Base-by-base conservation (phyloP, 2,329 filamentous ascomycete genomes). In the Sarocladiaceae sp. region DNA sequence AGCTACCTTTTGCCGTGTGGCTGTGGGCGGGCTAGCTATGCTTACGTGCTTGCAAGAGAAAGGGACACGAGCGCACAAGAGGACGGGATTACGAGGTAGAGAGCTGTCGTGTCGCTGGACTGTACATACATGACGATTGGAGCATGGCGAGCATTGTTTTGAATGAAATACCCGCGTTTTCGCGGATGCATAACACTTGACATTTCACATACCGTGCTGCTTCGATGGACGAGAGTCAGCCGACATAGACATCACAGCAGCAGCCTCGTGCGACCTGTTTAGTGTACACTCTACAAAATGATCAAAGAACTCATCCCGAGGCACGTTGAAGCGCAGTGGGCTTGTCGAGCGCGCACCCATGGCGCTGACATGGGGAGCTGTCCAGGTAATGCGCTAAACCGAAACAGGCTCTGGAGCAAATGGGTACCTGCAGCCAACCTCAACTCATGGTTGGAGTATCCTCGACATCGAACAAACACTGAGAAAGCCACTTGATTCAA, bases 71-170 rank as follows among this genome's bases (percentile, higher is more conserved):
- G 44, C 44, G 44, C 31, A 18, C 17, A 31, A 48, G 26, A 48
- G 44, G 15, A 48, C 20, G 40, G 40, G 29, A 28, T 29, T 25
- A 33, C 5, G 26, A 31, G 17, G 5, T 25, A 48, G 44, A 15
- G 33, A 28, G 44, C 44, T 48, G 28, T 17, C 11, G 44, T 33
- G 44, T 33, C n/a, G n/a, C 44, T 48, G 44, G 44, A 48, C 31
- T 50, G 47, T 50, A 50, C 47, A 50, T 50, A 50, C 33, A 36
- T 50, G 47, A 50, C 22, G 29, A 50, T 17, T 39, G 47, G 47
- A 50, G 29, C 47, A 50, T 50, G 47, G 47, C 47, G 47, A 50
- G 29, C 47, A 50, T 37, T 26, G 47, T 36, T 36, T 50, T 50
- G 31, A 37, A 50, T 50, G 44, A 48, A 15, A 48, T 31, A 22